Base-by-base conservation (phyloP, 257 asterid genomes). In the Capsicum baccatum region DNA sequence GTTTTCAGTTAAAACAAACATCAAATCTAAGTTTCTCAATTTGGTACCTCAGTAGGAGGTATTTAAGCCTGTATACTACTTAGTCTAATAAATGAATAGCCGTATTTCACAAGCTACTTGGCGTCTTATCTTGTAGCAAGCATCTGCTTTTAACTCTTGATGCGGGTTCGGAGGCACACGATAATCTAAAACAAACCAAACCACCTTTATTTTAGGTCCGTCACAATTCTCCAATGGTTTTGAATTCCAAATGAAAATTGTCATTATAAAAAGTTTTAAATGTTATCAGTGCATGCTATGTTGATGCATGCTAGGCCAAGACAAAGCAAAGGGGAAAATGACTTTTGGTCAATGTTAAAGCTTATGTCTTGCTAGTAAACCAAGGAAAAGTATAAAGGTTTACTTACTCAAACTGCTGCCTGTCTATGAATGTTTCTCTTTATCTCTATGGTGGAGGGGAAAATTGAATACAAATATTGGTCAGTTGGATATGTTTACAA, bases 121-220 rank as follows among this genome's bases (percentile, higher is more conserved):
- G 57, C 1, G 37, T 71, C 57, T 71, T 71, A 47, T 39, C 39
- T 48, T 71, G 79, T 71, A 47, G 8, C 58, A n/a, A 47, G 17
- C 79, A 71, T 71, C 39, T 71, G 58, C 59, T n/a, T 71, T 71
- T n/a, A 71, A 71, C 42, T 47, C 39, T 71, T 71, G 58, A 71
- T 21, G 58, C 11, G n/a, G 17, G 16, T 47, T 44, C 56, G 9
- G 79, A 42, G 1, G 79, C 79, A 69, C 9, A 69, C 39, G 79
- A 71, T 56, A 44, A 44, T 71, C 39, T 44, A 17, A n/a, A 26
- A 26, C 33, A 26, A 26, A 26, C 33, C 9, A 71, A 70, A 44
- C 57, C 55, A 44, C 57, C 56, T 39, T 39, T 44, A 17, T 71
- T 70, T 54, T 70, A 10, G 57, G 79, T 16, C 58, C 47, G 58